Evolutionary conservation across 1,284 basidiomycete species (phyloP), one percentile per base, ranked within the genome.

Genomic region (Melampsora americana): DNA sequence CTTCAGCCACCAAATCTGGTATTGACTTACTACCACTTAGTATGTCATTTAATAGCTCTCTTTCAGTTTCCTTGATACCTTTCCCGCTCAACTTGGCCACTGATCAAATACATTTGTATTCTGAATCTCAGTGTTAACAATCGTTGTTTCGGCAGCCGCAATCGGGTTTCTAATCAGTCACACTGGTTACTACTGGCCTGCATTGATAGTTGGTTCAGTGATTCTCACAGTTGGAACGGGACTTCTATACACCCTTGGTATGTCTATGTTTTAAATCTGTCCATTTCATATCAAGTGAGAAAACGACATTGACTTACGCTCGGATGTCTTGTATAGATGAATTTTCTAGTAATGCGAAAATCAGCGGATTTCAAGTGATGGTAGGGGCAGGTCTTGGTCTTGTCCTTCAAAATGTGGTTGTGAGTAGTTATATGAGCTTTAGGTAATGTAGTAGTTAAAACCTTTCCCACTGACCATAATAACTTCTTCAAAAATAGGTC

Each of bases 131-230:
- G 53, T 59, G n/a, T 59, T 59, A 59, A 23, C 53, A 16, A 59
- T 59, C 9, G 53, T 59, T 59, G n/a, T 59, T 14, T 59, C 53
- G 14, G 53, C 53, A 9, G 53, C 23, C 18, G 20, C 12, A 23
- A 14, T 28, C 12, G 53, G 53, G n/a, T 59, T 59, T 18, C 3
- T 28, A 23, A 59, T 59, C 53, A 59, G 53, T 26, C 28, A 23
- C 9, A 59, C 53, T 26, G 53, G 53, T 28, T 59, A 59, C 14
- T 59, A 59, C 28, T 59, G 53, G 53, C 53, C 53, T 59, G 53
- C 53, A 11, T 59, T 59, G n/a, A 16, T 23, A 14, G n/a, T 59
- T 28, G 53, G 53, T 12, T 28, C 53, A 59, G 53, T 59, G n/a
- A 11, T 59, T 23, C n/a, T 59, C 7, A 59, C 53, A 14, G 53